Evolutionary conservation across 2,329 filamentous ascomycete genomes (phyloP).

Genomic region (Domatiomyces catenatus): DNA sequence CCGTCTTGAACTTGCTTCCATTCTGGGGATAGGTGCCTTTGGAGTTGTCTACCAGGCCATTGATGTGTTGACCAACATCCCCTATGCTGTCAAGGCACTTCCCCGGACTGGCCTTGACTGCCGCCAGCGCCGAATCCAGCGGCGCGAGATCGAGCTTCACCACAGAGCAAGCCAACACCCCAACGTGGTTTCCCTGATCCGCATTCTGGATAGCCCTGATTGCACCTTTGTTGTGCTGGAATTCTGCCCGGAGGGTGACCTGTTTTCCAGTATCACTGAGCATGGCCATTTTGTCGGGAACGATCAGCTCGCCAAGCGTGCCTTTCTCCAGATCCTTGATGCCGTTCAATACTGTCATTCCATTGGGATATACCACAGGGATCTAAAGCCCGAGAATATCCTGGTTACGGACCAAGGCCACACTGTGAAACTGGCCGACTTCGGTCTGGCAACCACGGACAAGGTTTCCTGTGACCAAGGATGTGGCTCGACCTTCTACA

Average conservation of each 20-base stretch:
- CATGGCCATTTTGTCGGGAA: slow-evolving; percentile 84
- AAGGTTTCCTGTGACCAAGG: slow-evolving; percentile 82
- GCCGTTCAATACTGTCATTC: slow-evolving; percentile 91
- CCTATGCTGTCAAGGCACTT: slow-evolving; percentile 91
- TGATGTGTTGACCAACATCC: slow-evolving; percentile 64
- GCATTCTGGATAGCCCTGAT: slow-evolving; percentile 81
- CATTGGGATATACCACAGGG: slow-evolving; percentile 87
- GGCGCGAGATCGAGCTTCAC: slow-evolving; percentile 83
- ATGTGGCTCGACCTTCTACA: slow-evolving; percentile 97
- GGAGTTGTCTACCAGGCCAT: slow-evolving; percentile 86
- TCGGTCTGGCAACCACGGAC: slow-evolving; percentile 81
- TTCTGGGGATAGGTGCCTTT: slow-evolving; percentile 88
- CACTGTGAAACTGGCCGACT: slow-evolving; percentile 91
- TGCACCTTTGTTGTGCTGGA: slow-evolving; percentile 95
- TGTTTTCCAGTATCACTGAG: slow-evolving; percentile 96
- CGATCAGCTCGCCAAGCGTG: slow-evolving; percentile 69
- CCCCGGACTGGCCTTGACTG: slow-evolving; percentile 85
- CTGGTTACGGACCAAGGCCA: slow-evolving; percentile 75
- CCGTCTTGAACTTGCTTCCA: slow-evolving; percentile 65
- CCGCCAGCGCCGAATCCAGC: slow-evolving; percentile 78
- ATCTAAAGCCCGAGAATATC: slow-evolving; percentile 97
- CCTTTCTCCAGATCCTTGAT: slow-evolving; percentile 91
- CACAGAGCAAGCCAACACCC: slow-evolving; percentile 75
- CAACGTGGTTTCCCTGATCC: slow-evolving; percentile 84
- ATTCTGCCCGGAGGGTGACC: slow-evolving; percentile 89